Base-by-base conservation (phyloP, 805 yeast species). In the Wickerhamiella slavikovae region DNA sequence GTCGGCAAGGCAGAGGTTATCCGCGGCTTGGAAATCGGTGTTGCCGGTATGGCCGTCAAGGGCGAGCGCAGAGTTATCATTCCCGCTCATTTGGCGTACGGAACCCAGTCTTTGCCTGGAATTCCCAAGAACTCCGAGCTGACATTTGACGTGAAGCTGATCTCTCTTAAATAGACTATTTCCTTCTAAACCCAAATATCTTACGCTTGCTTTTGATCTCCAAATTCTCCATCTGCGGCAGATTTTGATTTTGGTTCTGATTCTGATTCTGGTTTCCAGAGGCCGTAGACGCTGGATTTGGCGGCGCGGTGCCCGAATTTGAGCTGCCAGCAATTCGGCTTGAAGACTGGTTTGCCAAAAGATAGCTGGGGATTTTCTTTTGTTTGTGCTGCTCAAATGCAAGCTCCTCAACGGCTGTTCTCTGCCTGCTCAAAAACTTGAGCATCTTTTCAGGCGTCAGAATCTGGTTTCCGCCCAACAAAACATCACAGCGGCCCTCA, bases 1-100 rank as follows among this genome's bases (percentile, higher is more conserved):
- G 67, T 89, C 45, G 98, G 98, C 48, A 77, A 75, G 55, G 98
- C 96, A 51, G 98, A 89, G 60, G 95, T 92, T 44, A 89, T 89
- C 64, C 79, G 79, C 57, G 98, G 96, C 41, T 89, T 93, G 79
- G 99, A 89, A 53, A 67, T 85, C 48, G 99, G 99, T 66, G 89
- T 89, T 46, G 82, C 85, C 35, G 96, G 96, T 53, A 83, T 89
- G 95, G 71, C 92, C 34, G 92, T 79, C 51, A 94, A 94, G 49
- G 96, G 96, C 51, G 98, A 89, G 67, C 83, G 98, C 68, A 73
- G 96, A 63, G 80, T 89, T 42, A 68, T 80, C 37, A 80, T 89
- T 43, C 98, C 99, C 45, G 74, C 98, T 31, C 69, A 83, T 48
- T 77, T 78, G 71, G 99, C 94, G 34, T 89, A 89, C 60, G 99